Evolutionary conservation across 352 stramenopile genomes (phyloP), one percentile per base, ranked within the genome.

Genomic region (Globisporangium megalacanthum): DNA sequence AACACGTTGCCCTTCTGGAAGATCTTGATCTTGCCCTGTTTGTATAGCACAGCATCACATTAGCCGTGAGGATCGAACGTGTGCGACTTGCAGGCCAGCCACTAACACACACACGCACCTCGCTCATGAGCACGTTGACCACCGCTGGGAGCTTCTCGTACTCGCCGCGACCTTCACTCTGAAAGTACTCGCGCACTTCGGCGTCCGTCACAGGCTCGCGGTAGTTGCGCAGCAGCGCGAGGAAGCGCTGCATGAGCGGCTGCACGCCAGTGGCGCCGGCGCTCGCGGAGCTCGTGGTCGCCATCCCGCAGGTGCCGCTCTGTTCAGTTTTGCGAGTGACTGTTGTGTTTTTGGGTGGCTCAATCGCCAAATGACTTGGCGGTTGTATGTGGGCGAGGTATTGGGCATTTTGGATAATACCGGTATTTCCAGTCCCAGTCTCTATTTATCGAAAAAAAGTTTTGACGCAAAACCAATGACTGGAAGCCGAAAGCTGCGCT

Each of bases 1-100:
- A 95, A 68, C 66, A 88, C 82, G 60, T 66, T 92, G 36, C 83
- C 82, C 66, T 92, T 92, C 68, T 92, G 84, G 58, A 88, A 94
- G 68, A 95, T 92, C 70, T 93, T 93, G 70, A 95, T 92, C 54
- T 88, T 88, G 44, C 80, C 79, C 73, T 85, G 56, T 4, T 9
- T 14, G 8, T 29, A 25, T 11, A n/a, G n/a, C n/a, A n/a, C n/a
- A n/a, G 22, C 31, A 7, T 17, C 4, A n/a, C 17, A 13, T 10
- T n/a, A 7, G 15, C 15, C 14, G 42, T 41, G 35, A 39, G 35
- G 6, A 39, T 39, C 35, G 35, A 39, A 7, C 11, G 13, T 6
- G 19, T 4, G 25, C 54, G 15, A 13, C 22, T 9, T 10, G 10
- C 37, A 47, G 44, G 41, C 41, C 41, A 62, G 11, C 45, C 22